These are phyloP conservation scores for Geranium incanum DNA, from an alignment of 441 rosid species.

Conservation along the genomic window DNA sequence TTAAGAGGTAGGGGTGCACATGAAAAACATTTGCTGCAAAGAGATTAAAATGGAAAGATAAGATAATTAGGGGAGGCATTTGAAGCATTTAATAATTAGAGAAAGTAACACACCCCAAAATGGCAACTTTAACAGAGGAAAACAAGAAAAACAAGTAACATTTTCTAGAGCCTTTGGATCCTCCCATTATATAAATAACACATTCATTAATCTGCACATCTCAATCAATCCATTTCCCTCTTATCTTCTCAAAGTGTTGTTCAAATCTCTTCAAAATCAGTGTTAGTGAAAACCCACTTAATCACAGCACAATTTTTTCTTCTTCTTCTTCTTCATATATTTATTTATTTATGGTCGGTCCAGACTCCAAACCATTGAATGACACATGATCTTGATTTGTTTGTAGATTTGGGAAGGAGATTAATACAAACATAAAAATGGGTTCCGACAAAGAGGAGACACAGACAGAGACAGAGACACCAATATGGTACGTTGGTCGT, in stretches of 20 bases:
- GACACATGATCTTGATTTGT: neutral
- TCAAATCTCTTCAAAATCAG: no score
- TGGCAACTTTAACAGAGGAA: neutral
- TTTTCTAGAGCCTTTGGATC: neutral
- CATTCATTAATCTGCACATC: neutral
- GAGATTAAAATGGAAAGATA: no score
- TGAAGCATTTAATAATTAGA: neutral
- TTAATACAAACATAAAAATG: neutral
- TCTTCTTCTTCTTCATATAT: no score
- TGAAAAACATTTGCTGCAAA: neutral
- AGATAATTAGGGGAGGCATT: no score
- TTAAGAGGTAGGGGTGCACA: neutral
- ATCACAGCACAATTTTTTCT: no score
- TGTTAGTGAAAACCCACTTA: no score
- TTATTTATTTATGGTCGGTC: neutral
- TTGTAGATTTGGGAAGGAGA: neutral
- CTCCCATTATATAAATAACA: neutral
- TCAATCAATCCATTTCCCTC: neutral
- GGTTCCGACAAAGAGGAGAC: neutral
- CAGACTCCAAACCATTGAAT: neutral
- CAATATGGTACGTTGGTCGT: neutral
- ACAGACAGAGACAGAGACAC: neutral
- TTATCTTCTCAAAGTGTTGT: neutral
- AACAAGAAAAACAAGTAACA: neutral
- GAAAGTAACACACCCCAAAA: neutral